These are phyloP conservation scores for Oenanthe javanica DNA, from an alignment of 140 eudicot species.

Conservation along the genomic window DNA sequence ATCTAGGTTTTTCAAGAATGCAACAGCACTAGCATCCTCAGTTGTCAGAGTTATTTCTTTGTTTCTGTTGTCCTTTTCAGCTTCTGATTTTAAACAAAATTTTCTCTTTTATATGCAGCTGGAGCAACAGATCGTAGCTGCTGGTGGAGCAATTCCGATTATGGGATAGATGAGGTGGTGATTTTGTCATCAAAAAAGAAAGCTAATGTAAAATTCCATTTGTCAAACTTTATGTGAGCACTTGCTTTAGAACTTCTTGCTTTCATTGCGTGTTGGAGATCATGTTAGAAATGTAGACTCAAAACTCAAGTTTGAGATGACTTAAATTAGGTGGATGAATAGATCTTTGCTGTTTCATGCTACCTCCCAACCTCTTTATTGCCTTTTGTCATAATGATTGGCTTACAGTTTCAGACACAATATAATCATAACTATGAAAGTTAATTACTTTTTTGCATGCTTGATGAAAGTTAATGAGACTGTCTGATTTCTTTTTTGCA, in stretches of 20 bases:
- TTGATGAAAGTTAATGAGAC: neutral
- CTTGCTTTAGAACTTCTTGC: neutral
- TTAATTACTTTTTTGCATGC: neutral
- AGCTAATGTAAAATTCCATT: neutral
- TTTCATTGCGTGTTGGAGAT: neutral
- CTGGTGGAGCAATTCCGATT: neutral
- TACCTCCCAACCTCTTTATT: neutral
- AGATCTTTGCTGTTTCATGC: neutral
- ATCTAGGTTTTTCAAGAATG: neutral
- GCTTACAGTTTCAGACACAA: neutral
- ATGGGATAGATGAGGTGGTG: neutral
- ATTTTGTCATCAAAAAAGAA: neutral
- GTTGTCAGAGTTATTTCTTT: neutral
- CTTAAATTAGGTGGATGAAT: neutral
- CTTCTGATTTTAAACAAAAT: neutral
- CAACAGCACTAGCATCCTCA: neutral
- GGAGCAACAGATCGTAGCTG: slow-evolving; percentile 11
- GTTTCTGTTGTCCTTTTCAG: neutral
- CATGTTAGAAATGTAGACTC: neutral
- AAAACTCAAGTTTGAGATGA: neutral
- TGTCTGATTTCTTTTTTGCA: neutral
- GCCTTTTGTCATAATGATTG: neutral
- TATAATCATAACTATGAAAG: neutral
- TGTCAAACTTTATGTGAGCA: neutral
- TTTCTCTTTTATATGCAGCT: neutral